These are phyloP conservation scores for Achaetomiella virescens DNA, from an alignment of 495 filamentous ascomycete species.

Conservation along the genomic window DNA sequence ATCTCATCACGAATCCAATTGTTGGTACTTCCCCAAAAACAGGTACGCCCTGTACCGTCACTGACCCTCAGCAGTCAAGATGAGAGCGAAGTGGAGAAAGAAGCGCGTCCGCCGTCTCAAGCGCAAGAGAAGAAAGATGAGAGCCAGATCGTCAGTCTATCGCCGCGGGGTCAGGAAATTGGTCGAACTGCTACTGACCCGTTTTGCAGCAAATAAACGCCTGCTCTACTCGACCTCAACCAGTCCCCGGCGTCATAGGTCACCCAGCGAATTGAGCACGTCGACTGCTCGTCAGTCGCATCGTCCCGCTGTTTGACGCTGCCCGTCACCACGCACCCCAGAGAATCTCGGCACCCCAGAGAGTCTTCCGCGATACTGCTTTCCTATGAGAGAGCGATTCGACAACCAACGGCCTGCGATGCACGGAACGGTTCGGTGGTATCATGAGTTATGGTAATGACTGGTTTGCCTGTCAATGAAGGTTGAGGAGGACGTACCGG, in stretches of 20 bases:
- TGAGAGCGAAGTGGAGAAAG: conserved; percentile 99
- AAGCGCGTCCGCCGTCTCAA: conserved; percentile 97
- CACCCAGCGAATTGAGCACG: conserved; percentile 16
- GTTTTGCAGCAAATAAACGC: conserved; percentile 63
- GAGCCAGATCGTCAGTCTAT: conserved; percentile 73
- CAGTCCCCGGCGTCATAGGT: conserved; percentile 21
- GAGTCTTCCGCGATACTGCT: conserved; percentile 10
- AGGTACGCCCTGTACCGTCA: not conserved
- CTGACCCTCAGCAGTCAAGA: conserved; percentile 49
- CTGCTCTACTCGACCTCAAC: conserved; percentile 32
- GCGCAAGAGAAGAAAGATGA: conserved; percentile 98
- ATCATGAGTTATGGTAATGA: conserved; percentile 20
- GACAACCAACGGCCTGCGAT: conserved; percentile 14
- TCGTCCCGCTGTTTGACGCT: conserved; percentile 17
- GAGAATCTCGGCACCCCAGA: conserved; percentile 12
- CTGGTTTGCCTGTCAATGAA: conserved; percentile 27
- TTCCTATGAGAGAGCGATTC: conserved; percentile 8
- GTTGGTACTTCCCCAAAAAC: conserved; percentile 12
- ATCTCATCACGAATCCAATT: conserved; percentile 27
- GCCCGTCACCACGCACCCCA: conserved; percentile 14
- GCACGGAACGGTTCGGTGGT: conserved; percentile 20
- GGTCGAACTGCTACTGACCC: conserved; percentile 26
- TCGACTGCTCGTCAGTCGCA: conserved; percentile 6
- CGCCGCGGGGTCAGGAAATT: conserved; percentile 9
- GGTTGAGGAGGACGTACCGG: conserved; percentile 23